Evolutionary conservation across 768 basidiomycete genomes (phyloP), one percentile per base, ranked within the genome.

Genomic region (Psilocybe cubensis): DNA sequence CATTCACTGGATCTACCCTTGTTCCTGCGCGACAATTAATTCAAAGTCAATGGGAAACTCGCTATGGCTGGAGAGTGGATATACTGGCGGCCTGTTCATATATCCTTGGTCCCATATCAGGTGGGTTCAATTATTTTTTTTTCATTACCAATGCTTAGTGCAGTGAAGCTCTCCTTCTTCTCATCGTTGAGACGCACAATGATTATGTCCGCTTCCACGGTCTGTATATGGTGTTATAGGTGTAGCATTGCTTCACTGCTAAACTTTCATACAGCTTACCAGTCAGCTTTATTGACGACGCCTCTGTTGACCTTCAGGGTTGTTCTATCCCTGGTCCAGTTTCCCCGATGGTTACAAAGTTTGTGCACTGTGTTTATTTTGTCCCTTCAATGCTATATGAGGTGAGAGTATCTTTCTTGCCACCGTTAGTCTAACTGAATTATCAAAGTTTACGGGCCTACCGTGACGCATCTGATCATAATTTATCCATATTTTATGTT

Each of bases 211-310:
- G 58, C 14, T 59, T 59, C 38, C 55, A 63, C 47, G 62, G 58
- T 62, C 41, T 23, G 53, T 47, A n/a, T n/a, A 17, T 38, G 7
- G 28, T 46, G 43, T 25, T 18, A 25, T 14, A 18, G n/a, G 27
- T n/a, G 20, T 21, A 8, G 8, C 21, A 18, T 3, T 23, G 10
- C 28, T 7, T 27, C 24, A 21, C 29, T 18, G 1, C 11, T 45
- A 12, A 24, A 14, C 20, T 83, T 58, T 89, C 88, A 63, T 87
- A 31, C 27, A 93, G 91, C 88, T 27, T 92, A 92, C 66, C 91
- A 92, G 72, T 89, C 89, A 10, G 89, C 88, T 3, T 76, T 93
- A 11, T 70, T 90, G 41, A 84, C 84, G 4, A 83, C 84, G 0
- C 89, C 90, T 5, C 70, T 90, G 9, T 64, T 89, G 29, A 45